Percentiles rank a stretch among this genome's conserved stretches.
Evolutionary conservation across 768 basidiomycete species (phyloP).

Genomic region (Lentinula sp.): DNA sequence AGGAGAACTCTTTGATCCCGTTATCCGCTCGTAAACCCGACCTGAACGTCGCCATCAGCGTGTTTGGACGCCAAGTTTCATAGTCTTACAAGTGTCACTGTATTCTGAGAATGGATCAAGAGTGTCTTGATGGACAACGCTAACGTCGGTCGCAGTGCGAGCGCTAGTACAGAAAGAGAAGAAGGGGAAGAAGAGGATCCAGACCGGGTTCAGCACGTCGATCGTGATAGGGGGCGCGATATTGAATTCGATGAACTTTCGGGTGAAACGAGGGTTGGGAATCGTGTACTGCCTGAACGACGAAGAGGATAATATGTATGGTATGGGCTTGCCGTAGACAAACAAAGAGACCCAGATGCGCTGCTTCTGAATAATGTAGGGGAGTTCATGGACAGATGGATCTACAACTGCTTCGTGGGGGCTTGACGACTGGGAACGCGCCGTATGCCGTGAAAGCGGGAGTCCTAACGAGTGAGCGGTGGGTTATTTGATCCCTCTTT

Average conservation of each 20-base stretch:
- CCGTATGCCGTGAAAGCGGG: slow-evolving; percentile 72
- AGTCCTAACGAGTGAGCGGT: slow-evolving; percentile 40
- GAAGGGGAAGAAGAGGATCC: slow-evolving; percentile 68
- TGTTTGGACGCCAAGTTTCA: neutral
- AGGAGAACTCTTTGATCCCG: slow-evolving; percentile 9
- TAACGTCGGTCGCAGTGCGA: neutral
- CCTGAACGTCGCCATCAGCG: slow-evolving; percentile 1
- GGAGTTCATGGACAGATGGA: slow-evolving; percentile 41
- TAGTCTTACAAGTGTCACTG: neutral
- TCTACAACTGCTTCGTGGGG: slow-evolving; percentile 33
- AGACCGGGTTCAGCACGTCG: slow-evolving; percentile 27
- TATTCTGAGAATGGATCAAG: neutral
- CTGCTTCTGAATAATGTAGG: slow-evolving; percentile 59
- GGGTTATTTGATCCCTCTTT: neutral
- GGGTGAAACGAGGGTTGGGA: neutral
- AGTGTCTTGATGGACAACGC: neutral
- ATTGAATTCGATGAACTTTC: neutral
- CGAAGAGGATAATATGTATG: slow-evolving; percentile 11
- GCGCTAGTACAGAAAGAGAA: slow-evolving; percentile 29
- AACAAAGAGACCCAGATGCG: slow-evolving; percentile 66
- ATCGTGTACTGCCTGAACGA: slow-evolving; percentile 34
- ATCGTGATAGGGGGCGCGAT: neutral
- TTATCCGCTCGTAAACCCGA: slow-evolving; percentile 12
- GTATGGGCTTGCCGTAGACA: slow-evolving; percentile 35
- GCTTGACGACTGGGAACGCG: slow-evolving; percentile 50